Conservation (phyloP, 2,329 filamentous ascomycete genomes). For the Plectosphaerella sp. region DNA sequence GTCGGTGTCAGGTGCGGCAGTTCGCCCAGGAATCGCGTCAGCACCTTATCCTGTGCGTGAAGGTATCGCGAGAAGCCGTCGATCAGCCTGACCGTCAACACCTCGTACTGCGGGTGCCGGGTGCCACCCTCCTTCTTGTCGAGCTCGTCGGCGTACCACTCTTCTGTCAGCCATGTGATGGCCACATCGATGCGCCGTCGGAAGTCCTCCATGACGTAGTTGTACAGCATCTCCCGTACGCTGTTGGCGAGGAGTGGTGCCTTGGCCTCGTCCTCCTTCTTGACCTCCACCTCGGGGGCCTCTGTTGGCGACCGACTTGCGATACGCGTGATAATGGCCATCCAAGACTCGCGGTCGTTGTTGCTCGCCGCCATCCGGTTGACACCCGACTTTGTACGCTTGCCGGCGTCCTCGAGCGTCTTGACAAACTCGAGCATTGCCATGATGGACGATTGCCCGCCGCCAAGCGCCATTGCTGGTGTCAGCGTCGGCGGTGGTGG, state of each 20-base stretch:
- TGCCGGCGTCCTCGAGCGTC: conserved; percentile 61
- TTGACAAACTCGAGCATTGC: conserved; percentile 77
- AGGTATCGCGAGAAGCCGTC: conserved; percentile 88
- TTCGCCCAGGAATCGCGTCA: conserved; percentile 89
- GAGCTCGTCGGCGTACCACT: conserved; percentile 88
- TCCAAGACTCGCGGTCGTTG: conserved; percentile 85
- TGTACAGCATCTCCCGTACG: conserved; percentile 77
- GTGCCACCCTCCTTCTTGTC: conserved; percentile 36
- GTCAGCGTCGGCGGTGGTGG: conserved; percentile 72
- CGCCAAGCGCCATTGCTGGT: conserved; percentile 64
- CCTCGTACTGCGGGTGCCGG: conserved; percentile 66
- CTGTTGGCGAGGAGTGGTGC: conserved; percentile 54
- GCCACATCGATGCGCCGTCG: conserved; percentile 83
- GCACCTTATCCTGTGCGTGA: conserved; percentile 83
- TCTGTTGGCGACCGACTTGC: conserved; percentile 75
- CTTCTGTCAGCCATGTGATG: conserved; percentile 91
- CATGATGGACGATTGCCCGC: conserved; percentile 69
- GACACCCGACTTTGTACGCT: conserved; percentile 68
- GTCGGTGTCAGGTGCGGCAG: conserved; percentile 72
- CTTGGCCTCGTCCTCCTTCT: conserved; percentile 47
- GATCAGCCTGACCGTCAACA: conserved; percentile 75
- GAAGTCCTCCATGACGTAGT: conserved; percentile 89
- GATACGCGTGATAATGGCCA: conserved; percentile 79
- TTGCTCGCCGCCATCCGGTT: conserved; percentile 79
- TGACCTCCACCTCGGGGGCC: conserved; percentile 56